These are phyloP conservation scores for Eucalyptus regnans DNA, from an alignment of 345 rosid species.

Conservation along the genomic window DNA sequence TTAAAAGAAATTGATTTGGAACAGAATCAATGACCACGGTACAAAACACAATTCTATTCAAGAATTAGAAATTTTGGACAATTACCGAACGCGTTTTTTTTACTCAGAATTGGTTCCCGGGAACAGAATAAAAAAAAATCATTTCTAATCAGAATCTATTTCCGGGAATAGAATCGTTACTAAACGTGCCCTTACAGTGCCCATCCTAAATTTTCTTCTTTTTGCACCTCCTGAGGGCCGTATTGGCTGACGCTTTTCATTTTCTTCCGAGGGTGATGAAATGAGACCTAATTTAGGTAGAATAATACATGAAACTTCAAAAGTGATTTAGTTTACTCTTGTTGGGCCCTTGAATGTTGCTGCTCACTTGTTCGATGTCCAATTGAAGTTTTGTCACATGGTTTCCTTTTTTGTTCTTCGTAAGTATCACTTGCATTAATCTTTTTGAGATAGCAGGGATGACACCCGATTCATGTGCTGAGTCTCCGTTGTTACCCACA, in stretches of 20 bases:
- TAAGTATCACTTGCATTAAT: background rate
- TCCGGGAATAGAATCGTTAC: too few relatives aligned
- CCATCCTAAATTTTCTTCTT: background rate
- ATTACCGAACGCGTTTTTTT: too few relatives aligned
- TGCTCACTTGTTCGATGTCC: background rate
- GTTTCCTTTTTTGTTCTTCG: background rate
- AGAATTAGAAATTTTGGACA: too few relatives aligned
- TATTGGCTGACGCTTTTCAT: background rate
- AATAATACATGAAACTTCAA: background rate
- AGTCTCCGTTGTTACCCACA: background rate
- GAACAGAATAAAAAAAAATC: too few relatives aligned
- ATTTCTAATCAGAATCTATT: too few relatives aligned
- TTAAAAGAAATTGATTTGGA: too few relatives aligned
- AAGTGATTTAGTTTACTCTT: background rate
- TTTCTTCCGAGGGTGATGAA: background rate
- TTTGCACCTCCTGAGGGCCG: background rate
- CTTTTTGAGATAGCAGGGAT: background rate
- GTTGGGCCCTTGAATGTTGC: background rate
- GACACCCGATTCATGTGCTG: background rate
- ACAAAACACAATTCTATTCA: too few relatives aligned
- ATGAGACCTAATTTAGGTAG: background rate
- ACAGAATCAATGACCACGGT: too few relatives aligned
- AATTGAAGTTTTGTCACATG: background rate
- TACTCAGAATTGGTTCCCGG: too few relatives aligned
- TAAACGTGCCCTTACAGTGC: too few relatives aligned